Evolutionary conservation across 441 rosid species (phyloP).

Genomic region (Aquilaria agallochum): DNA sequence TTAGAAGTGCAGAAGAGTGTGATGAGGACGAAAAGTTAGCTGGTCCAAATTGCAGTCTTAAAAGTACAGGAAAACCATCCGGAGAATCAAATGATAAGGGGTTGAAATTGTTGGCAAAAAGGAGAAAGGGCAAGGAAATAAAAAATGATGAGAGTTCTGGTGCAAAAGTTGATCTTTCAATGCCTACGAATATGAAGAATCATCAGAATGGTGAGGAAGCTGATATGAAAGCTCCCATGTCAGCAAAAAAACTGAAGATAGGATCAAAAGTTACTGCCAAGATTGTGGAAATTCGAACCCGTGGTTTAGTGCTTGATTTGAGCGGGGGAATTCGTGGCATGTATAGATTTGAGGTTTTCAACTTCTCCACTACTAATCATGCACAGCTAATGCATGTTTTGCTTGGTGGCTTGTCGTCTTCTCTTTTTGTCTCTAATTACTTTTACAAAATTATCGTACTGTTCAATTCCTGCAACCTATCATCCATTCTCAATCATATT

Average conservation of each 20-base stretch:
- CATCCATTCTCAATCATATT: background rate
- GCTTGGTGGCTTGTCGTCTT: background rate
- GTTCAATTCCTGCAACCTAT: constrained; percentile 4
- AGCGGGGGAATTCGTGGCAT: constrained; percentile 89
- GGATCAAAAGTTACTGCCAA: constrained; percentile 64
- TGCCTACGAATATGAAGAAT: background rate
- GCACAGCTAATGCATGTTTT: background rate
- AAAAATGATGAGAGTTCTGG: background rate
- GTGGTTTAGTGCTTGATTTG: constrained; percentile 88
- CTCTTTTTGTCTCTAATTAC: background rate
- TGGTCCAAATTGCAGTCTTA: constrained; percentile 27
- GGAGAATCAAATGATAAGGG: constrained; percentile 15
- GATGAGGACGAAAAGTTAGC: constrained; percentile 65
- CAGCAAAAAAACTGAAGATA: constrained; percentile 50
- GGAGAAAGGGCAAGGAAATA: constrained; percentile 12
- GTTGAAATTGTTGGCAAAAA: constrained; percentile 19
- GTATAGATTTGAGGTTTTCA: constrained; percentile 78
- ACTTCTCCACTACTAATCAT: constrained; percentile 3
- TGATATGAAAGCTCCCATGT: constrained; percentile 24
- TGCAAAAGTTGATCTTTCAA: background rate
- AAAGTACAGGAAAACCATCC: constrained; percentile 24
- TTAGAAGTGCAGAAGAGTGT: constrained; percentile 89
- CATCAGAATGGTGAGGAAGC: constrained; percentile 19
- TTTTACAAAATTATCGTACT: background rate
- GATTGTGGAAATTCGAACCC: constrained; percentile 61